These are phyloP conservation scores for Candida pini DNA, from an alignment of 805 yeast genomes.

Conservation along the genomic window DNA sequence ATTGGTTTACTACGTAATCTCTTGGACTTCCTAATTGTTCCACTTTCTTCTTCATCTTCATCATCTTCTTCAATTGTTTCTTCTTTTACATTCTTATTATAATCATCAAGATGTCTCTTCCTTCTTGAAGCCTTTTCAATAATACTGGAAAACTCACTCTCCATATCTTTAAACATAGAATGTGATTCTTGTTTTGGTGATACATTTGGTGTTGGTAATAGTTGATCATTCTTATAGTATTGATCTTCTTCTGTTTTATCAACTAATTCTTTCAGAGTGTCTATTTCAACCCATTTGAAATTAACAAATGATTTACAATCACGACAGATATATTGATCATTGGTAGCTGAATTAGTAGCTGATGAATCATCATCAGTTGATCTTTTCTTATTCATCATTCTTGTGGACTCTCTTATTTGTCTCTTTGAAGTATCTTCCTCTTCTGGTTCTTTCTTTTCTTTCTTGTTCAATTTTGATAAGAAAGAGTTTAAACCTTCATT, in stretches of 20 bases:
- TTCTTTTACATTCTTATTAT: constrained; percentile 1
- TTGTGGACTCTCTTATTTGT: constrained; percentile 12
- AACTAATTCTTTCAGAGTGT: constrained; percentile 14
- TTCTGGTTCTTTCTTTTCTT: constrained; percentile 2
- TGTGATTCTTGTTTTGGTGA: constrained; percentile 19
- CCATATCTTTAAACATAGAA: constrained; percentile 16
- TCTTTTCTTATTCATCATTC: constrained; percentile 9
- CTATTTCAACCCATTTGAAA: constrained; percentile 41
- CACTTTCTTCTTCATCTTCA: constrained; percentile 2
- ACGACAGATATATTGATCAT: constrained; percentile 44
- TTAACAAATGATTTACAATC: constrained; percentile 44
- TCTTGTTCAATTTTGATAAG: constrained; percentile 4
- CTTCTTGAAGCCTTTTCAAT: constrained; percentile 19
- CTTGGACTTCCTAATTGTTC: constrained; percentile 3
- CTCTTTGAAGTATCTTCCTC: constrained; percentile 9
- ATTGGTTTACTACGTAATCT: constrained; percentile 30
- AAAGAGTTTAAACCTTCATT: constrained; percentile 9
- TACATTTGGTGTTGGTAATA: constrained; percentile 26
- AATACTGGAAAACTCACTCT: constrained; percentile 20
- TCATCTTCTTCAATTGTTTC: constrained; percentile 2
- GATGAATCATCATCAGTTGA: constrained; percentile 8
- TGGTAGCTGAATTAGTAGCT: constrained; percentile 12
- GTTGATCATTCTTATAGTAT: constrained; percentile 1
- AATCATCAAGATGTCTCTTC: background rate
- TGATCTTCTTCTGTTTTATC: constrained; percentile 2